A percentile compares a stretch with the other conserved stretches of the same genome.
Conservation (phyloP, 2,329 filamentous ascomycete species). For the Penicillium sp. region DNA sequence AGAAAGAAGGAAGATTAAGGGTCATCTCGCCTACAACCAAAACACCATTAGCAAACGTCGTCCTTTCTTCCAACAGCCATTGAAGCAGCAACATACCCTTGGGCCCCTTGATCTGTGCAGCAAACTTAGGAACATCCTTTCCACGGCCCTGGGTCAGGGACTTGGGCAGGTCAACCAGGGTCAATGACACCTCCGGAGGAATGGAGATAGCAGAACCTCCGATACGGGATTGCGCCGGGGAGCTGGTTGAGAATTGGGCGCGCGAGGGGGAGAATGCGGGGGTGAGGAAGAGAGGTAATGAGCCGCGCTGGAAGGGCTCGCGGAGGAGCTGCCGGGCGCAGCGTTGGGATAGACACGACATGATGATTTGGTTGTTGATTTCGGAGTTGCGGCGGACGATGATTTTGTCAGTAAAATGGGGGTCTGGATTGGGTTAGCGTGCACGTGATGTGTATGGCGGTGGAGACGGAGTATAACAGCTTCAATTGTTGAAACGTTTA, state of each 20-base stretch:
- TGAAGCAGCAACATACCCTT: constrained; percentile 57
- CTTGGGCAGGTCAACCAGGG: constrained; percentile 62
- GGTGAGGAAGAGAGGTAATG: constrained; percentile 70
- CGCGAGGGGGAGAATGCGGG: constrained; percentile 61
- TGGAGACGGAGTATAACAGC: not conserved
- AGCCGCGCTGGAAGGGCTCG: constrained; percentile 48
- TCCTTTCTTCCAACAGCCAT: not conserved
- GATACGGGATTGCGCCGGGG: constrained; percentile 72
- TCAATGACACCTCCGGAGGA: constrained; percentile 78
- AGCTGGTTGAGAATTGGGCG: constrained; percentile 66
- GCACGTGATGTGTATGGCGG: constrained; percentile 20
- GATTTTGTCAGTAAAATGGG: constrained; percentile 32
- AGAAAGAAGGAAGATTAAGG: constrained; percentile 75
- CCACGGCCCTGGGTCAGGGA: constrained; percentile 60
- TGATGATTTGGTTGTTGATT: constrained; percentile 38
- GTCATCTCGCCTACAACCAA: constrained; percentile 64
- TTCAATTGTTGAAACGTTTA: no score
- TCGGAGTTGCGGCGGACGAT: constrained; percentile 24
- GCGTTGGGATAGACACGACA: constrained; percentile 65
- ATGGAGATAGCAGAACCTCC: constrained; percentile 77
- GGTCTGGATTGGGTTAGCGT: constrained; percentile 16
- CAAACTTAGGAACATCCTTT: constrained; percentile 61
- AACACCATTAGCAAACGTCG: constrained; percentile 6
- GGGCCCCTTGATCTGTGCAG: constrained; percentile 75
- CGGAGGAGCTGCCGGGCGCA: constrained; percentile 58